Percentiles rank a stretch among this genome's conserved stretches.
Evolutionary conservation across 1,284 basidiomycete species (phyloP).

Genomic region (Ganoderma meredithae): DNA sequence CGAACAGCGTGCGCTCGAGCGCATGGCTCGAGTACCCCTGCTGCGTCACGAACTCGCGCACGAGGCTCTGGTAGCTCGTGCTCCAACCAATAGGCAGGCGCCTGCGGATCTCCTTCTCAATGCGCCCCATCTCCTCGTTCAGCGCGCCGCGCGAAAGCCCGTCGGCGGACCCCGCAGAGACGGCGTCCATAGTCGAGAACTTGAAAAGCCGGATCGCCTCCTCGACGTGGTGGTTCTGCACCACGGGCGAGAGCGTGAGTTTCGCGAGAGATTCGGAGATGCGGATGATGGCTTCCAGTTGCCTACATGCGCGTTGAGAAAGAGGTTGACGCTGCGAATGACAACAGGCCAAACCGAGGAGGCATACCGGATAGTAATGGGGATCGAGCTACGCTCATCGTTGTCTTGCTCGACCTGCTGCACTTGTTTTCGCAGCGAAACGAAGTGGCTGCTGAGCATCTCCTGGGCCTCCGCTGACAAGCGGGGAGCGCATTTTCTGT

Average conservation of each 20-base stretch:
- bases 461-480: constrained; percentile 94
- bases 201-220: constrained; percentile 99
- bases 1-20: constrained; percentile 90
- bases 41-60: constrained; percentile 94
- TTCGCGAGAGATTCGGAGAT: constrained; percentile 98
- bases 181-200: constrained; percentile 99
- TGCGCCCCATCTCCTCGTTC: constrained; percentile 92
- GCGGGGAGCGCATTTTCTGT: constrained; percentile 94
- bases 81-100: constrained; percentile 97
- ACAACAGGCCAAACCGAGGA: background rate
- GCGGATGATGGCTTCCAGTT: constrained; percentile 98
- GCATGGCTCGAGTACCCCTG: constrained; percentile 94
- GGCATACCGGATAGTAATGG: constrained; percentile 93
- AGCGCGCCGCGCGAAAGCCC: constrained; percentile 93
- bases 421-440: constrained; percentile 92
- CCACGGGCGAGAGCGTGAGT: constrained; percentile 87
- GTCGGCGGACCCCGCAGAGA: constrained; percentile 91
- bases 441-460: constrained; percentile 98
- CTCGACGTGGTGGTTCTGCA: constrained; percentile 95
- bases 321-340: background rate
- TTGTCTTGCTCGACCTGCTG: constrained; percentile 97
- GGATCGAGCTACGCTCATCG: constrained; percentile 97
- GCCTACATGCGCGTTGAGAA: constrained; percentile 56
- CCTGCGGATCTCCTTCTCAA: constrained; percentile 91
- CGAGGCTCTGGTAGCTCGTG: constrained; percentile 92